phyloP scores from a whole-genome alignment of 169 alveolate species.

The Plasmodium adleri region DNA sequence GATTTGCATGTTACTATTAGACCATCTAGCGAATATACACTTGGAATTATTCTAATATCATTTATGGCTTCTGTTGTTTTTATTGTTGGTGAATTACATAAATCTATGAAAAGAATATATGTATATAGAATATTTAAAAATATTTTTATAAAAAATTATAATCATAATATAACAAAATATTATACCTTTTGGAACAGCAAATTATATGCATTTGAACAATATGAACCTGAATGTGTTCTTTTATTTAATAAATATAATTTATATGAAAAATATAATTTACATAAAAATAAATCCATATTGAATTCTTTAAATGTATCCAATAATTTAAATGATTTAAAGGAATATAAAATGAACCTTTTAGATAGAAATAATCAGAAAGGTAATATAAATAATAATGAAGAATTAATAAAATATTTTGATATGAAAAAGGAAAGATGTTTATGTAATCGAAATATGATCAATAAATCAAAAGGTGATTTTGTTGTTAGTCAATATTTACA shows the following conservation, averaged over 20 bases:
- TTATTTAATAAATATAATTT: constrained; percentile 52
- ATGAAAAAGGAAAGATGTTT: constrained; percentile 26
- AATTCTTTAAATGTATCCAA: background rate
- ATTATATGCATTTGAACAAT: constrained; percentile 63
- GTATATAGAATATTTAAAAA: constrained; percentile 65
- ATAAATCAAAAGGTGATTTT: constrained; percentile 59
- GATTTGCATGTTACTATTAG: constrained; percentile 42
- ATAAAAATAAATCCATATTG: background rate
- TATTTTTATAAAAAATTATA: constrained; percentile 46
- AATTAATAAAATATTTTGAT: constrained; percentile 35
- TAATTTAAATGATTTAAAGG: background rate
- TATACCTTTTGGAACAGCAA: constrained; percentile 65
- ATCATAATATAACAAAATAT: constrained; percentile 59
- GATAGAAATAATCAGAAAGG: background rate
- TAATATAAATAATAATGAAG: constrained; percentile 15
- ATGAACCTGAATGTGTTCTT: constrained; percentile 72
- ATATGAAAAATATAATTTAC: constrained; percentile 23
- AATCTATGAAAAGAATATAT: constrained; percentile 31
- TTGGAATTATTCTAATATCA: constrained; percentile 37
- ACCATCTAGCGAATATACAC: constrained; percentile 1
- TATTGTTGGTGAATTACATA: constrained; percentile 49
- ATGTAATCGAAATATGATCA: constrained; percentile 44
- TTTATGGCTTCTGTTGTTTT: constrained; percentile 54
- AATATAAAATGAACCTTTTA: background rate
- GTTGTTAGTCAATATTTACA: constrained; percentile 65